Evolutionary conservation across 139 green algal genomes (phyloP), one percentile per base, ranked within the genome.

Genomic region (Chlamydomonas sp.): DNA sequence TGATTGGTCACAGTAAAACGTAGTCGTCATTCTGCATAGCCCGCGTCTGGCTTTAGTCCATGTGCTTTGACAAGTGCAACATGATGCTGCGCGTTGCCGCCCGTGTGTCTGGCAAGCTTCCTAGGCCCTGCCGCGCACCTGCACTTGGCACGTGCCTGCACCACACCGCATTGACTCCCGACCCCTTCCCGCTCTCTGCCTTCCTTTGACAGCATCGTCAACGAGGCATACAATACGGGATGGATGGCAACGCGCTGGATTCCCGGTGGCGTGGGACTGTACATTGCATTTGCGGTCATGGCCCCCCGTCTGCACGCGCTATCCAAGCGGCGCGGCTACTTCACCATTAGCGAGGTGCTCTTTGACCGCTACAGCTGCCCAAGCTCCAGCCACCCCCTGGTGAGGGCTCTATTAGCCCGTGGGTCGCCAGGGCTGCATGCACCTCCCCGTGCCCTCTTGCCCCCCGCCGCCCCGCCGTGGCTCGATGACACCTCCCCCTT

Each of bases 221-320:
- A 88, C 79, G 91, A 94, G 79, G 87, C 89, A 7, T 94, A 91
- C 72, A 77, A 61, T 64, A 16, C 5, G 59, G 91, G 91, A 84
- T 94, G 89, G 89, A 79, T 82, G 3, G 89, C 77, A 14, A 94
- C 91, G 0, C 85, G 87, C 16, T 94, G 91, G 91, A 94, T 94
- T 62, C 89, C 91, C 20, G 91, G 62, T 5, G 89, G 89, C 58
- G 81, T 94, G 1, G 91, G 91, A 18, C 83, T 94, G 2, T 94
- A 94, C 72, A 74, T 91, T 14, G 87, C 87, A 31, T 92, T 91
- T 75, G 85, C 91, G 61, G 20, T 89, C 67, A 90, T 92, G 83
- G 84, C 91, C 0, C 91, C 91, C 0, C 88, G 91, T 31, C 60
- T 94, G 76, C 87, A 94, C 84, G 83, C 91, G 0, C 80, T 94